Conservation (phyloP, 2,329 filamentous ascomycete species). For the Monosporascus cannonballus region DNA sequence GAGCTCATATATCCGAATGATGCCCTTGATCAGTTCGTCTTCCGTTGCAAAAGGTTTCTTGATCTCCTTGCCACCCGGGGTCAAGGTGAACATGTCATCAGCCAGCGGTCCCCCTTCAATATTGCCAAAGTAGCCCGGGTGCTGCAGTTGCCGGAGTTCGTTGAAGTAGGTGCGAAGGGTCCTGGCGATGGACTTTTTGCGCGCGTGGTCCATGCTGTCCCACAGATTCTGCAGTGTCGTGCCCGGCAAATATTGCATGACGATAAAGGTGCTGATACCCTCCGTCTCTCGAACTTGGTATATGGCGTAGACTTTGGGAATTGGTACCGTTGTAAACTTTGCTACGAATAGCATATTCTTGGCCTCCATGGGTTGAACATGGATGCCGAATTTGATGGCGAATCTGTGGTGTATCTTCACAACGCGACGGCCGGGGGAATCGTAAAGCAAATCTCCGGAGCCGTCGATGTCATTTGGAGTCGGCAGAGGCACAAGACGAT, state of each 20-base stretch:
- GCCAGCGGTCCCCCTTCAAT: background rate
- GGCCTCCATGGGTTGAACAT: constrained; percentile 11
- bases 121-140: constrained; percentile 2
- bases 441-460: constrained; percentile 2
- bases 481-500: constrained; percentile 1
- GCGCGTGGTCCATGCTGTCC: constrained; percentile 2
- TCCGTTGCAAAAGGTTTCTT: background rate
- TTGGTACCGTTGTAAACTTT: constrained; percentile 9
- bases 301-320: constrained; percentile 17
- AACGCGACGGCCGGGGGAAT: background rate
- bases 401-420: background rate
- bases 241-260: constrained; percentile 8
- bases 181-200: constrained; percentile 2
- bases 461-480: constrained; percentile 4
- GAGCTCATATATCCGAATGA: background rate
- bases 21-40: background rate
- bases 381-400: constrained; percentile 10
- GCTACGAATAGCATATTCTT: constrained; percentile 15
- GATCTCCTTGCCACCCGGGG: background rate
- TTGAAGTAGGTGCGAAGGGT: constrained; percentile 4
- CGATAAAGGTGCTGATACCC: constrained; percentile 2
- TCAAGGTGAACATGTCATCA: background rate
- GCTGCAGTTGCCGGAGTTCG: constrained; percentile 4
- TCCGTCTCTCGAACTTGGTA: constrained; percentile 6
- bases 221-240: constrained; percentile 1